Evolutionary conservation across 495 filamentous ascomycete genomes (phyloP).

Genomic region (Hypoxylon intermedium): DNA sequence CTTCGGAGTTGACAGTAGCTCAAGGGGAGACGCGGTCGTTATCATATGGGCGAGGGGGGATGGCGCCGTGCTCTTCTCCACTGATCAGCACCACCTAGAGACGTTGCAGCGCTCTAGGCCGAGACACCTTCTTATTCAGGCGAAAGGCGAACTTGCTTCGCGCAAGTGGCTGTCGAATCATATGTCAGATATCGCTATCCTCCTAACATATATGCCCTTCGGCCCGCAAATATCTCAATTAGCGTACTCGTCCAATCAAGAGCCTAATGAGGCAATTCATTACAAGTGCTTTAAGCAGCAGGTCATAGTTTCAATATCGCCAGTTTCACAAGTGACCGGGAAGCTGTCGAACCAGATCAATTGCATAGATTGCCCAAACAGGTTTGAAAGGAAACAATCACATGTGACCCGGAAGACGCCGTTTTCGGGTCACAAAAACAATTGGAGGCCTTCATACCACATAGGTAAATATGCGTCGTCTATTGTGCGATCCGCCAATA

Average conservation of each 20-base stretch:
- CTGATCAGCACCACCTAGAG: constrained; percentile 16
- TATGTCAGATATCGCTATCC: constrained; percentile 5
- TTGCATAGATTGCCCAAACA: not conserved
- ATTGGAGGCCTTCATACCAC: no score
- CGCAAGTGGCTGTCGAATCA: constrained; percentile 22
- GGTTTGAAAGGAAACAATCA: no score
- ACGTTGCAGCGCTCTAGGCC: constrained; percentile 2
- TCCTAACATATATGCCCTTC: no score
- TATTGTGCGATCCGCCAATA: no score
- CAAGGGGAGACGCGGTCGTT: constrained; percentile 12
- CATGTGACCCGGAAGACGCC: no score
- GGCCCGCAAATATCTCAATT: not conserved
- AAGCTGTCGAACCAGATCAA: constrained; percentile 3
- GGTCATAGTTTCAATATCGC: constrained; percentile 1
- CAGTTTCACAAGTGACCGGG: constrained; percentile 3
- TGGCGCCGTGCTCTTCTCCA: constrained; percentile 10
- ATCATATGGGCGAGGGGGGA: constrained; percentile 3
- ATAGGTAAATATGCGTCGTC: no score
- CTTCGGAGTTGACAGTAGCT: constrained; percentile 1
- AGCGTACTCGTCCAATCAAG: constrained; percentile 17
- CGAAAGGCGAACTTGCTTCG: constrained; percentile 11
- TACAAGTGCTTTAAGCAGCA: constrained; percentile 11
- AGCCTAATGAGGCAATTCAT: constrained; percentile 2
- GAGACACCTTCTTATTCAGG: constrained; percentile 27
- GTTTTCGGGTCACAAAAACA: no score